phyloP scores from a whole-genome alignment of 805 yeast species.

The Candida chauliodis region DNA sequence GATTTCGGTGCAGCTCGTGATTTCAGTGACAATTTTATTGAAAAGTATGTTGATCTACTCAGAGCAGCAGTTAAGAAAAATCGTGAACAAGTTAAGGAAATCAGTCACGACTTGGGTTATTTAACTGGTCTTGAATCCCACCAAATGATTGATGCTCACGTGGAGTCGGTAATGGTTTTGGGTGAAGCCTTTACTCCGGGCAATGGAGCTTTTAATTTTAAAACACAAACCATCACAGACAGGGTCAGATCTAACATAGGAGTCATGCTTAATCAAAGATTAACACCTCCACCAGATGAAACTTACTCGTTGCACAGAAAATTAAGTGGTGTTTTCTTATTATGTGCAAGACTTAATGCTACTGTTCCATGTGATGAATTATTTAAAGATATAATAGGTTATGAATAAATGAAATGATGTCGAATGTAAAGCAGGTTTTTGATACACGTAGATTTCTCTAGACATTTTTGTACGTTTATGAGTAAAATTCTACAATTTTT shows the following conservation, averaged over 20 bases:
- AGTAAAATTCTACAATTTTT: no score
- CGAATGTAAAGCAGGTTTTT: not conserved
- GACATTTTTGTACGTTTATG: no score
- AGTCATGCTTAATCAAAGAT: conserved; percentile 84
- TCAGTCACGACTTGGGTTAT: conserved; percentile 75
- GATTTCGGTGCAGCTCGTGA: conserved; percentile 96
- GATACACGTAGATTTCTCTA: no score
- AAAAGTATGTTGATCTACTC: conserved; percentile 65
- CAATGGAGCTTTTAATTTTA: conserved; percentile 64
- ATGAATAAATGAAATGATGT: conserved; percentile 17
- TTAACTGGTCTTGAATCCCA: conserved; percentile 87
- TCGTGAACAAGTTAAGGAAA: conserved; percentile 56
- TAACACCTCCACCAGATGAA: conserved; percentile 98
- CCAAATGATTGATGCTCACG: conserved; percentile 87
- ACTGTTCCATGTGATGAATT: conserved; percentile 75
- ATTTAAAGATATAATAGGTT: conserved; percentile 72
- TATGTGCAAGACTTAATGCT: conserved; percentile 84
- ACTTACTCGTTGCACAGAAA: conserved; percentile 96
- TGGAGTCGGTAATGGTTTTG: conserved; percentile 82
- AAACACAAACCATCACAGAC: conserved; percentile 86
- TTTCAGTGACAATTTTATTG: conserved; percentile 64
- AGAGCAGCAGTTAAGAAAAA: conserved; percentile 73
- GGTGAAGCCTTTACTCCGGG: conserved; percentile 84
- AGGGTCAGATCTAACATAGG: conserved; percentile 86
- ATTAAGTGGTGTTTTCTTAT: conserved; percentile 86